These are phyloP conservation scores for Deakozyma indianensis DNA, from an alignment of 805 yeast species.

Conservation along the genomic window DNA sequence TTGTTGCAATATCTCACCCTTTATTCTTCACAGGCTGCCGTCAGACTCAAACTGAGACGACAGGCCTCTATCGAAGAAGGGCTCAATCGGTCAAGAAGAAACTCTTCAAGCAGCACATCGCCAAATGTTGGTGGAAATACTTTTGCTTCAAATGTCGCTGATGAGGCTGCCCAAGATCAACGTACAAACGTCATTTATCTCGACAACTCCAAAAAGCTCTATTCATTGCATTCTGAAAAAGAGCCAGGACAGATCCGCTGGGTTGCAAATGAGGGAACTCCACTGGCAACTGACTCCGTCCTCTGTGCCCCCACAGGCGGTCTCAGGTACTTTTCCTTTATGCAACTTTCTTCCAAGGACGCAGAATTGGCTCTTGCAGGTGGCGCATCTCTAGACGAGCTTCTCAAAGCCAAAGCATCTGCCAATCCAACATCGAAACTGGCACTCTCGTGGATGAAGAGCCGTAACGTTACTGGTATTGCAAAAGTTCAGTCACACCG, in stretches of 20 bases:
- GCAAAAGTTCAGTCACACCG: background rate
- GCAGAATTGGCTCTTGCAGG: background rate
- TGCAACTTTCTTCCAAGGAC: background rate
- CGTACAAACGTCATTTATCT: conserved; percentile 16
- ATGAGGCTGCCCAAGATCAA: conserved; percentile 7
- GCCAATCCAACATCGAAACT: conserved; percentile 16
- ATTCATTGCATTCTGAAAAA: conserved; percentile 20
- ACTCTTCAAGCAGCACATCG: background rate
- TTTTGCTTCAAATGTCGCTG: conserved; percentile 1
- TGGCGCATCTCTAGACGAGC: background rate
- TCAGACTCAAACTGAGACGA: background rate
- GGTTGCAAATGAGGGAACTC: conserved; percentile 7
- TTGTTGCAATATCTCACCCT: conserved; percentile 30
- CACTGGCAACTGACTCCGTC: conserved; percentile 8
- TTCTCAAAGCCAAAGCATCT: background rate
- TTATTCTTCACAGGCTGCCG: conserved; percentile 11
- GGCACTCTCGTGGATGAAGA: conserved; percentile 1
- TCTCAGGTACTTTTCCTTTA: conserved; percentile 15
- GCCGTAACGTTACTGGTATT: background rate
- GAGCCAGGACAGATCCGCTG: conserved; percentile 27
- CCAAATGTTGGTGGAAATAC: conserved; percentile 6
- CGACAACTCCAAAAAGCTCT: conserved; percentile 25
- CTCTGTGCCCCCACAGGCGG: conserved; percentile 27
- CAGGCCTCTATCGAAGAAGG: background rate
- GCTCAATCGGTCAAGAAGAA: background rate